Conservation (phyloP, 2,329 filamentous ascomycete species). For the Hypoxylon sp. region DNA sequence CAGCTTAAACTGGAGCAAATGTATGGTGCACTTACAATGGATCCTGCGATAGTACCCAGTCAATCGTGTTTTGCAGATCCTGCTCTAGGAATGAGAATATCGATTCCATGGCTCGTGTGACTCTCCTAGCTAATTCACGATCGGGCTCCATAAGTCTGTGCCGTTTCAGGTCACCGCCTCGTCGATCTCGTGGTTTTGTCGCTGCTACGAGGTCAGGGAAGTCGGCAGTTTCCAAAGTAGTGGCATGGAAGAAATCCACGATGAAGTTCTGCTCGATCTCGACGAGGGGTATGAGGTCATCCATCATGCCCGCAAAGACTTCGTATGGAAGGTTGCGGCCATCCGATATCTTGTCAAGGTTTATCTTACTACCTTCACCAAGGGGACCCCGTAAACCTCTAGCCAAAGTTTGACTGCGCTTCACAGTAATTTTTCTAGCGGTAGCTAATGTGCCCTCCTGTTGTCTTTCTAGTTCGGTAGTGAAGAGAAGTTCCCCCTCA, state of each 20-base stretch:
- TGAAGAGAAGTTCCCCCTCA: conserved; percentile 89
- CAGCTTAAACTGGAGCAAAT: neutral
- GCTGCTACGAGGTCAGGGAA: conserved; percentile 85
- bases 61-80: conserved; percentile 83
- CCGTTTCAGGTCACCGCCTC: conserved; percentile 79
- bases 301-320: conserved; percentile 83
- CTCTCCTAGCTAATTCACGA: conserved; percentile 84
- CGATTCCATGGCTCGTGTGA: conserved; percentile 90
- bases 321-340: conserved; percentile 82
- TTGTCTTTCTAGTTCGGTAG: conserved; percentile 86
- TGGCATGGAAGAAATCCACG: conserved; percentile 96
- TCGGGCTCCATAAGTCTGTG: conserved; percentile 90
- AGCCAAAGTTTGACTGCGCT: conserved; percentile 89
- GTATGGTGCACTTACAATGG: conserved; percentile 75
- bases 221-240: conserved; percentile 84
- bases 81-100: conserved; percentile 86
- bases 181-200: conserved; percentile 75
- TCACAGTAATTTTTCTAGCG: conserved; percentile 92
- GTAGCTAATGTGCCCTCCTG: conserved; percentile 80
- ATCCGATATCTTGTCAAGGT: conserved; percentile 71
- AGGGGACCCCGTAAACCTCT: conserved; percentile 78
- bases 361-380: conserved; percentile 70
- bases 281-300: conserved; percentile 86
- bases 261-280: conserved; percentile 97
- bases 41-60: conserved; percentile 86